These are phyloP conservation scores for Coccomyxa subellipsoidea DNA, from an alignment of 163 green algal species.

Conservation along the genomic window DNA sequence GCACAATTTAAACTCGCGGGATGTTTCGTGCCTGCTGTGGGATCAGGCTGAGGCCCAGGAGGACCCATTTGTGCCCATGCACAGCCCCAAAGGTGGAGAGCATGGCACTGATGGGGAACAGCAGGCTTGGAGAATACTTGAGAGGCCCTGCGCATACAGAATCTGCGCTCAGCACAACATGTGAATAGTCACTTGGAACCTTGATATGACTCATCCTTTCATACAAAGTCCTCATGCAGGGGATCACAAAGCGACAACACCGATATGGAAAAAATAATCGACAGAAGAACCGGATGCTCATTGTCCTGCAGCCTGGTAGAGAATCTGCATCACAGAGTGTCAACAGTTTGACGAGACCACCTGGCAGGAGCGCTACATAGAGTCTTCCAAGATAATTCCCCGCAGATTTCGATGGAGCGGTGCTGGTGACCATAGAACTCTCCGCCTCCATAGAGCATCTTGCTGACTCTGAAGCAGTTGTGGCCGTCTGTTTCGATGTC, in stretches of 20 bases:
- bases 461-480: background rate
- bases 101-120: background rate
- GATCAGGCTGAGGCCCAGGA: background rate
- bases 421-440: background rate
- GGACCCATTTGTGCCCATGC: background rate
- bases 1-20: too few species aligned
- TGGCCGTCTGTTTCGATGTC: background rate
- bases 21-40: background rate
- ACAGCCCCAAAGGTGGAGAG: slow-evolving; percentile 2
- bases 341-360: background rate
- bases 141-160: background rate
- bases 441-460: background rate
- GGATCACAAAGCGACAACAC: background rate
- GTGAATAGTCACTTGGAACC: too few species aligned
- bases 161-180: background rate
- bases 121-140: slow-evolving; percentile 1
- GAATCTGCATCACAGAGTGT: too few species aligned
- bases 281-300: too few species aligned
- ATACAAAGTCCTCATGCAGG: too few species aligned
- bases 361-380: background rate
- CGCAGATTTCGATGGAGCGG: background rate
- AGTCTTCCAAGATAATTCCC: background rate
- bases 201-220: too few species aligned
- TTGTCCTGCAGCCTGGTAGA: too few species aligned
- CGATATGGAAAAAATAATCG: too few species aligned